phyloP scores from a whole-genome alignment of 495 filamentous ascomycete species.

The Penicillium lagena region DNA sequence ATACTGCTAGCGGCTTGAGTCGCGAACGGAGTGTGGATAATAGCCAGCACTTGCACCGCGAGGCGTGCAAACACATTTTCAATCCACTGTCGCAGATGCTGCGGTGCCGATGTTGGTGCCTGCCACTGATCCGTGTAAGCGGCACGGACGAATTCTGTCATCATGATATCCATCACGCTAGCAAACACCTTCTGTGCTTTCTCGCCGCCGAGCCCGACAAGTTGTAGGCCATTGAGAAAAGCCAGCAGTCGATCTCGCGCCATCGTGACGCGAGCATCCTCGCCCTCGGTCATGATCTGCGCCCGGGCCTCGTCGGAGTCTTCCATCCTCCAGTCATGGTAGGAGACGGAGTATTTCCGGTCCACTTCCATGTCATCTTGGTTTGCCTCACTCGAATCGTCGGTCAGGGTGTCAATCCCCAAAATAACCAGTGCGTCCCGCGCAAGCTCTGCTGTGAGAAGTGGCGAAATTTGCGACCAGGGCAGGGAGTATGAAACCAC shows the following conservation, averaged over 20 bases:
- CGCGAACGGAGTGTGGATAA: slow-evolving; percentile 27
- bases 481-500: slow-evolving; percentile 61
- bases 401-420: slow-evolving; percentile 38
- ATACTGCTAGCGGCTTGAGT: slow-evolving; percentile 13
- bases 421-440: slow-evolving; percentile 50
- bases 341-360: slow-evolving; percentile 30
- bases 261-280: slow-evolving; percentile 26
- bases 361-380: slow-evolving; percentile 36
- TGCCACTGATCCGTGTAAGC: slow-evolving; percentile 57
- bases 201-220: slow-evolving; percentile 69
- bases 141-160: slow-evolving; percentile 57
- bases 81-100: slow-evolving; percentile 61
- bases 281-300: slow-evolving; percentile 31
- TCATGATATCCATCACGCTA: slow-evolving; percentile 61
- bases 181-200: slow-evolving; percentile 72
- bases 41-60: slow-evolving; percentile 55
- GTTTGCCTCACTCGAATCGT: slow-evolving; percentile 8
- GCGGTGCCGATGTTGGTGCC: slow-evolving; percentile 46
- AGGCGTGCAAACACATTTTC: slow-evolving; percentile 64
- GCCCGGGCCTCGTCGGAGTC: slow-evolving; percentile 13
- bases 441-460: slow-evolving; percentile 48
- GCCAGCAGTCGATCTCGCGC: slow-evolving; percentile 48
- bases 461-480: slow-evolving; percentile 37
- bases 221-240: slow-evolving; percentile 55
- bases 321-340: slow-evolving; percentile 30